phyloP scores from a whole-genome alignment of 495 filamentous ascomycete species.

The Aspergillus panamensis region DNA sequence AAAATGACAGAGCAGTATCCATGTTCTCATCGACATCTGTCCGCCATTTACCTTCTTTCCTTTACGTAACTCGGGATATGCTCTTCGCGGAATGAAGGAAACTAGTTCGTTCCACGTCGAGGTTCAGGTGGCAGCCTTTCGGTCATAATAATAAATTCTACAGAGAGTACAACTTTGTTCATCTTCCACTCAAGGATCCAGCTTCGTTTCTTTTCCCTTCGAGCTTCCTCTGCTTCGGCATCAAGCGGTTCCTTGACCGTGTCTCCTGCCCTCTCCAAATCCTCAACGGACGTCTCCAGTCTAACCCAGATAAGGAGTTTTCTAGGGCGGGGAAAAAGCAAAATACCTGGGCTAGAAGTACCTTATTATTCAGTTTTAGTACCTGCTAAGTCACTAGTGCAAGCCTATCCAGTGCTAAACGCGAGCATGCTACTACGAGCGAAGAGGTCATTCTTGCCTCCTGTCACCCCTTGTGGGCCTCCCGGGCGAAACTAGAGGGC shows the following conservation, averaged over 20 bases:
- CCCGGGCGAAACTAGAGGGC: background rate
- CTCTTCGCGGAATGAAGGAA: constrained; percentile 3
- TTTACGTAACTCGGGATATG: constrained; percentile 27
- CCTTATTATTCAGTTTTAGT: background rate
- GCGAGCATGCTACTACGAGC: too few species aligned
- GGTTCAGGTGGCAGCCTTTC: background rate
- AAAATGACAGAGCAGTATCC: constrained; percentile 13
- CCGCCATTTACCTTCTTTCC: constrained; percentile 25
- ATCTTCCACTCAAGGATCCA: background rate
- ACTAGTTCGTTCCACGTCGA: constrained; percentile 7
- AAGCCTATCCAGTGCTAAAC: background rate
- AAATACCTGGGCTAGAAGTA: constrained; percentile 1
- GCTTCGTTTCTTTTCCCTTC: background rate
- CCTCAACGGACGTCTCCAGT: background rate
- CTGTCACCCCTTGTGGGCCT: background rate
- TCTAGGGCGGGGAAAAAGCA: constrained; percentile 14
- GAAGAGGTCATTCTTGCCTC: background rate
- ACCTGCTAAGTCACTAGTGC: constrained; percentile 3
- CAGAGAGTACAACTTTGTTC: background rate
- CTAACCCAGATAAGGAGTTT: constrained; percentile 4
- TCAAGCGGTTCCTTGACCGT: background rate
- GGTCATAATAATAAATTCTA: too few species aligned
- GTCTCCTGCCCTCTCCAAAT: background rate
- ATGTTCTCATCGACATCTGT: background rate
- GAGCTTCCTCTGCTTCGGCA: constrained; percentile 1